Evolutionary conservation across 805 yeast genomes (phyloP).

Genomic region (Candida schatavii): DNA sequence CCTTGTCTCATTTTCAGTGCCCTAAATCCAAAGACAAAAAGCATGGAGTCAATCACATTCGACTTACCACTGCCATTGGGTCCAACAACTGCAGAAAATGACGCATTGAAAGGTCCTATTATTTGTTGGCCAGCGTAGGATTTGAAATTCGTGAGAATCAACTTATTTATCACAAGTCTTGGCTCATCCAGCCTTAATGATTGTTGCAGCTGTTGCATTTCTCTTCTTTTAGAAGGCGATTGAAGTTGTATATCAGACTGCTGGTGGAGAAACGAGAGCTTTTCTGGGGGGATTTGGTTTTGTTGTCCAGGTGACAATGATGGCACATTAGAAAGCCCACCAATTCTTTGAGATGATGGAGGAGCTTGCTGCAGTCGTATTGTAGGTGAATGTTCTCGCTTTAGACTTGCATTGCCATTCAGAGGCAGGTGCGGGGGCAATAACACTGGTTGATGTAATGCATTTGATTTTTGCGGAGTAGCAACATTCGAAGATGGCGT

Average conservation of each 20-base stretch:
- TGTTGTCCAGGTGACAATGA: neutral
- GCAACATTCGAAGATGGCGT: neutral
- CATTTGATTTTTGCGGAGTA: neutral
- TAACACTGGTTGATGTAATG: too few species aligned
- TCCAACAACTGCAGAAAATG: conserved; percentile 96
- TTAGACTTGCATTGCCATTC: neutral
- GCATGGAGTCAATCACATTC: conserved; percentile 92
- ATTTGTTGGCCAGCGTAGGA: conserved; percentile 92
- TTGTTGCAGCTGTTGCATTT: conserved; percentile 8
- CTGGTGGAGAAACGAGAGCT: conserved; percentile 23
- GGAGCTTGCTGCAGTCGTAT: neutral
- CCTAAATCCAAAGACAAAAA: conserved; percentile 95
- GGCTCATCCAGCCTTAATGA: conserved; percentile 30
- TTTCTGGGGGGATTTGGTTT: conserved; percentile 2
- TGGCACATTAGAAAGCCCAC: neutral
- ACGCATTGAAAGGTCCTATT: conserved; percentile 91
- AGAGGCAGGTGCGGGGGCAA: neutral
- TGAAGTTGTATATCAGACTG: conserved; percentile 20
- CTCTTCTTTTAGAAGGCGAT: conserved; percentile 31
- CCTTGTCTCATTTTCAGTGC: conserved; percentile 97
- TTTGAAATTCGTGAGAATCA: conserved; percentile 82
- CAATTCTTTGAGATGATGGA: neutral
- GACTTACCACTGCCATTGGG: conserved; percentile 99
- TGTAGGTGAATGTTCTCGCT: neutral
- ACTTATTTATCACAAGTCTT: conserved; percentile 70